These are phyloP conservation scores for Fusarium sambucinum DNA, from an alignment of 2,329 filamentous ascomycete genomes.

Conservation along the genomic window DNA sequence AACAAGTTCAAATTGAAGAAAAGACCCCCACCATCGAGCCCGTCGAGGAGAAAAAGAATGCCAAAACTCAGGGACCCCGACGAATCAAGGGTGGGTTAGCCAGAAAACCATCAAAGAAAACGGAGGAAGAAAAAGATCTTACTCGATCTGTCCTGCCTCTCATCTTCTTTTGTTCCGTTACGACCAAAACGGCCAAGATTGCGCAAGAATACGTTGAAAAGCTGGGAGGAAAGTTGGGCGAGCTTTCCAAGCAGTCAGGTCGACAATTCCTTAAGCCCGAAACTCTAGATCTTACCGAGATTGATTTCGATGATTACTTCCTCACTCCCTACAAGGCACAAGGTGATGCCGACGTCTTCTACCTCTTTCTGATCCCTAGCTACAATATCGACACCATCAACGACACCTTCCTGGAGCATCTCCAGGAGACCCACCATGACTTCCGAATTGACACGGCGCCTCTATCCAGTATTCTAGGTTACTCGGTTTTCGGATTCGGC, in stretches of 20 bases:
- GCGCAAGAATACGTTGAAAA: slow-evolving; percentile 72
- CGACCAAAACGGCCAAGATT: slow-evolving; percentile 82
- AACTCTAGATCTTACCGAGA: slow-evolving; percentile 81
- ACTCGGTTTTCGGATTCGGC: slow-evolving; percentile 93
- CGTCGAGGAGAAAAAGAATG: slow-evolving; percentile 47
- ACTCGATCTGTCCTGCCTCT: slow-evolving; percentile 73
- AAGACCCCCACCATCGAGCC: slow-evolving; percentile 37
- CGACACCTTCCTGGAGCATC: slow-evolving; percentile 85
- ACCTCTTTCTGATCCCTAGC: slow-evolving; percentile 85
- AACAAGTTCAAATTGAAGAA: slow-evolving; percentile 4
- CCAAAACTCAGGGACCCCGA: slow-evolving; percentile 58
- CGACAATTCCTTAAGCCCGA: slow-evolving; percentile 67
- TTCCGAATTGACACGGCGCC: slow-evolving; percentile 95
- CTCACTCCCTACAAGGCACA: slow-evolving; percentile 76
- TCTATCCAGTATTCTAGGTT: slow-evolving; percentile 80
- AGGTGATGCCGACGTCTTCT: slow-evolving; percentile 75
- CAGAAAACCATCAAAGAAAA: slow-evolving; percentile 49
- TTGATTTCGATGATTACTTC: slow-evolving; percentile 95
- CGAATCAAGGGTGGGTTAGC: slow-evolving; percentile 61
- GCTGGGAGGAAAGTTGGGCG: slow-evolving; percentile 65
- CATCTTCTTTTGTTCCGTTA: slow-evolving; percentile 91
- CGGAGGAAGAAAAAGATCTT: slow-evolving; percentile 48
- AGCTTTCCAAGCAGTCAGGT: slow-evolving; percentile 56
- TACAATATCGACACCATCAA: slow-evolving; percentile 97
- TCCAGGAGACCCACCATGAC: slow-evolving; percentile 94